Conservation (phyloP, 352 stramenopile genomes). For the Pythium monospermum region DNA sequence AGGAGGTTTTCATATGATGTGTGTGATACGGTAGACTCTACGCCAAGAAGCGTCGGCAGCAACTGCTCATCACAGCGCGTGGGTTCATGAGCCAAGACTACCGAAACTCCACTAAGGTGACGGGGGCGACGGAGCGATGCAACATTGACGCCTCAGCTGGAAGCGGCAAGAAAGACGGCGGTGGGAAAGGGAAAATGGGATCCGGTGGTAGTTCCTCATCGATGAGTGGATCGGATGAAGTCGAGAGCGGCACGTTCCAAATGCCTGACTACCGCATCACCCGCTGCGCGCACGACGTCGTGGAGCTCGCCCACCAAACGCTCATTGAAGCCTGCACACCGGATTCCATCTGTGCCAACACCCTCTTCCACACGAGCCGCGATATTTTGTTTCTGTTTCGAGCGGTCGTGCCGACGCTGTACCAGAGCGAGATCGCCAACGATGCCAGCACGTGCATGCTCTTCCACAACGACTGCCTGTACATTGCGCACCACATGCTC, state of each 20-base stretch:
- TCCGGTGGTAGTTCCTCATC: background rate
- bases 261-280: slow-evolving; percentile 61
- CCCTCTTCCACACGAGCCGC: slow-evolving; percentile 77
- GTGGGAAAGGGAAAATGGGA: slow-evolving; percentile 19
- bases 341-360: slow-evolving; percentile 33
- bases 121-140: slow-evolving; percentile 43
- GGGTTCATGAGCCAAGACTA: slow-evolving; percentile 56
- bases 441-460: slow-evolving; percentile 67
- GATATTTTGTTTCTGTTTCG: slow-evolving; percentile 75
- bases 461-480: slow-evolving; percentile 83
- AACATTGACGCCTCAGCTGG: slow-evolving; percentile 36
- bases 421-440: slow-evolving; percentile 61
- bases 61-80: slow-evolving; percentile 44
- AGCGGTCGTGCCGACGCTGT: slow-evolving; percentile 57
- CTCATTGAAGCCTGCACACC: slow-evolving; percentile 54
- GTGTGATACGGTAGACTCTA: slow-evolving; percentile 36
- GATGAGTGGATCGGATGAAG: slow-evolving; percentile 12
- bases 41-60: slow-evolving; percentile 61
- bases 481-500: slow-evolving; percentile 78
- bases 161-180: slow-evolving; percentile 33
- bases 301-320: slow-evolving; percentile 61
- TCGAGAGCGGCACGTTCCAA: slow-evolving; percentile 54
- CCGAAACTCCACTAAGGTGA: slow-evolving; percentile 56
- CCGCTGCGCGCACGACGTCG: slow-evolving; percentile 46
- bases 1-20: too few relatives aligned